Conservation (phyloP, 1,284 basidiomycete genomes). For the Fereydounia khargensis region DNA sequence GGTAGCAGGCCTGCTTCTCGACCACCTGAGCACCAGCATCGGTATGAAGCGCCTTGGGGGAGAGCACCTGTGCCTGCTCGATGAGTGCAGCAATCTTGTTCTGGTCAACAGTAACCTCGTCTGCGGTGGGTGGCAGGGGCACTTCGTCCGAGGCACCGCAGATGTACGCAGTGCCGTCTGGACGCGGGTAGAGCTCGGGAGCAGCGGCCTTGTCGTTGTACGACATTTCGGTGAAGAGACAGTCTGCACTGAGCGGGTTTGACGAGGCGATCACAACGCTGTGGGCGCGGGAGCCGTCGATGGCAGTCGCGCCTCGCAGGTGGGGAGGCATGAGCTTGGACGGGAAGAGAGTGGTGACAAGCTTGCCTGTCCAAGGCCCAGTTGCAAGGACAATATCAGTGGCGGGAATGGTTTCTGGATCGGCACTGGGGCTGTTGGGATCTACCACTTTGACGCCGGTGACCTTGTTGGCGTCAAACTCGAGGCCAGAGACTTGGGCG, state of each 20-base stretch:
- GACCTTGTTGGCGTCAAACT: conserved; percentile 17
- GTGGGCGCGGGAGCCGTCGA: conserved; percentile 61
- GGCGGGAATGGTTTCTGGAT: conserved; percentile 11
- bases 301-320: conserved; percentile 54
- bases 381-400: conserved; percentile 70
- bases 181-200: conserved; percentile 51
- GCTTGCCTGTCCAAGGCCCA: conserved; percentile 78
- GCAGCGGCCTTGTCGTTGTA: conserved; percentile 46
- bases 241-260: conserved; percentile 55
- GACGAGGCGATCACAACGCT: conserved; percentile 59
- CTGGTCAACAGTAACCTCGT: conserved; percentile 46
- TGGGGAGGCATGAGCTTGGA: conserved; percentile 31
- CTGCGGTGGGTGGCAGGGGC: conserved; percentile 54
- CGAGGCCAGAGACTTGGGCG: conserved; percentile 42
- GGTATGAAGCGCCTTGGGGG: conserved; percentile 59
- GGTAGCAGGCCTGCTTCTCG: conserved; percentile 63
- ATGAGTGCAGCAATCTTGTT: conserved; percentile 59
- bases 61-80: conserved; percentile 60
- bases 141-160: conserved; percentile 59
- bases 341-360: conserved; percentile 63
- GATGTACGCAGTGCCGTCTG: conserved; percentile 57
- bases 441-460: conserved; percentile 19
- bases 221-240: conserved; percentile 63
- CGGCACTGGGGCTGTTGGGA: too few relatives aligned
- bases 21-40: conserved; percentile 55